Percentiles rank a stretch among this genome's conserved stretches.
These are phyloP conservation scores for Neoconidiobolus thromboides DNA, from an alignment of 371 early-diverging fungal species.

Conservation along the genomic window DNA sequence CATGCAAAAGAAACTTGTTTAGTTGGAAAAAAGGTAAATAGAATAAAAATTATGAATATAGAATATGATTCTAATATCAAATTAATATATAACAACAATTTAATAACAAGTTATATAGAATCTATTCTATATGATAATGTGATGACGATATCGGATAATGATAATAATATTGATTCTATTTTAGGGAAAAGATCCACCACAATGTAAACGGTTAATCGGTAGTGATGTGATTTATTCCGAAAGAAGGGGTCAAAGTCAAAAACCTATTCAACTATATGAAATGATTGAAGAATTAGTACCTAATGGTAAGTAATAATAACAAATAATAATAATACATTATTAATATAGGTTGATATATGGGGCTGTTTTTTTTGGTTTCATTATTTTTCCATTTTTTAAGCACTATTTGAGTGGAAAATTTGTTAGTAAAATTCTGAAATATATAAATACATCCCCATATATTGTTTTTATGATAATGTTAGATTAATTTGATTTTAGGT, in stretches of 20 bases:
- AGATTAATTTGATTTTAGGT: slow-evolving; percentile 14
- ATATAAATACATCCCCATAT: too few species aligned
- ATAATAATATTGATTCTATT: background rate
- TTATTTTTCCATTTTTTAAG: too few species aligned
- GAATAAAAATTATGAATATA: background rate
- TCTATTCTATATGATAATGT: too few species aligned
- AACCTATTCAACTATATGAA: slow-evolving; percentile 84
- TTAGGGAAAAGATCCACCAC: slow-evolving; percentile 52
- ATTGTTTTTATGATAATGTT: too few species aligned
- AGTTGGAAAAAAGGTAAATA: slow-evolving; percentile 58
- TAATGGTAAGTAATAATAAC: slow-evolving; percentile 27
- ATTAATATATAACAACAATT: too few species aligned
- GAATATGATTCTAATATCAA: background rate
- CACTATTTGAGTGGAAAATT: too few species aligned
- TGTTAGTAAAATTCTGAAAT: too few species aligned
- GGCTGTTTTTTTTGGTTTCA: background rate
- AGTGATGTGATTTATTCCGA: slow-evolving; percentile 85
- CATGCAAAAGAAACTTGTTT: slow-evolving; percentile 93
- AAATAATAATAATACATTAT: background rate
- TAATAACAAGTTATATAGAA: too few species aligned
- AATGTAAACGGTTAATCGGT: slow-evolving; percentile 50
- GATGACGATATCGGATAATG: background rate
- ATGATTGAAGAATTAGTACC: slow-evolving; percentile 80
- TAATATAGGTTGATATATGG: background rate
- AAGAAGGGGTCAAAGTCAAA: slow-evolving; percentile 84